Evolutionary conservation across 371 early-diverging fungal species (phyloP), one percentile per base, ranked within the genome.

Genomic region (Zychaea mexicana): DNA sequence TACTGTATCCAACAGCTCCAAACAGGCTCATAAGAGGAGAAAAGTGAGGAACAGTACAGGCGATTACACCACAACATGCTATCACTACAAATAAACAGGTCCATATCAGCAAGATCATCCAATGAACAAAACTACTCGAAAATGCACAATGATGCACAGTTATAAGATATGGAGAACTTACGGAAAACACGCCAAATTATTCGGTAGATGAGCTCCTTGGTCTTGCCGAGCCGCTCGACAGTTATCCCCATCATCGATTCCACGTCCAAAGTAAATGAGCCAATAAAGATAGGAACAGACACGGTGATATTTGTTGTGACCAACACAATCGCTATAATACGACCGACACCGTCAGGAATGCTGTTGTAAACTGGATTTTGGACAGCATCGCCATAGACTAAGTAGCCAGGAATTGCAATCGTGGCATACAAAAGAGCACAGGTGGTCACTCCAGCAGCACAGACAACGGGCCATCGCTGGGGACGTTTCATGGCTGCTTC

Each of bases 401-500:
- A 85, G 60, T 96, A 96, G 22, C 94, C 94, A 21, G 90, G 79
- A 28, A 81, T 78, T 36, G 92, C 92, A 56, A 90, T 89, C 46
- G 90, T 49, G 45, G 92, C 56, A 67, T 96, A 95, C 70, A 96
- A 81, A 31, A 77, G 64, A 12, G 90, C 87, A 64, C 92, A 89
- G n/a, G 91, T 87, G 26, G 78, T 63, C 57, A 90, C 84, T 26
- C 94, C 91, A 38, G 74, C 73, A 17, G 80, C 67, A 32, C 92
- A 71, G 9, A 92, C 89, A 67, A 77, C 83, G 69, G 85, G 77
- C 88, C 94, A 96, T 13, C 84, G 66, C 60, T 82, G 74, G 59
- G 93, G 95, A 21, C 83, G 65, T 61, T 81, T 79, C 94, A 96
- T 93, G 22, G 92, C 88, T 33, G 85, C 84, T 71, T 94, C 93